Evolutionary conservation across 495 filamentous ascomycete genomes (phyloP), one percentile per base, ranked within the genome.

Genomic region (Aspergillus heteromorphus): DNA sequence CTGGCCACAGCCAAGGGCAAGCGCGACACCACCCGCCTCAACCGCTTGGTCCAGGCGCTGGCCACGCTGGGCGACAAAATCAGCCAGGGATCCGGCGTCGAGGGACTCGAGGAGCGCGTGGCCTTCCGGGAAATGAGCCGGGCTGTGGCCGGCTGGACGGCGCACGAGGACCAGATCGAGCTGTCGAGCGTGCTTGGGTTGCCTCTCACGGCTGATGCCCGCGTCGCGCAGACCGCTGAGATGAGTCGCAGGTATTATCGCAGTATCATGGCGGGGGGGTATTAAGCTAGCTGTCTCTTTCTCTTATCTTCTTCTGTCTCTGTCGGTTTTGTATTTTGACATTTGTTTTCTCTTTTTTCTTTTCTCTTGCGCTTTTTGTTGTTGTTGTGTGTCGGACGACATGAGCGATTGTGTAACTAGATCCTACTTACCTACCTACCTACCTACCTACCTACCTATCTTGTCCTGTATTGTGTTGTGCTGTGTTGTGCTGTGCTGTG

Each of bases 91-190:
- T 75, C 69, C 27, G 77, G 80, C 51, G 76, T 82, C 49, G 80
- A 84, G 59, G 82, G 79, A n/a, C 74, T 95, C 40, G 83, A 88
- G 62, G 87, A 96, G 66, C 87, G 84, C 64, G 91, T 90, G 45
- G 89, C 89, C 4, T 77, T 87, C 56, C 75, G 79, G 62, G 85
- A 87, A 63, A 88, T 88, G 70, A 79, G 80, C 56, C 66, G 68
- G 36, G 75, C 75, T 19, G 73, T 83, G 25, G 86, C 83, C 18
- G 76, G 79, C 51, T 78, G 82, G 72, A 82, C 84, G 20, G 71
- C 81, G 41, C 77, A 79, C 54, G 73, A 81, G 61, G 81, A 84
- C 69, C 85, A 86, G 61, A 70, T 80, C 49, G 73, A 68, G 61
- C 60, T 68, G 27, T 71, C 70, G 4, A 77, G 76, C 34, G 72